Conservation (phyloP, 2,329 filamentous ascomycete species). For the Dendryphion nanum region DNA sequence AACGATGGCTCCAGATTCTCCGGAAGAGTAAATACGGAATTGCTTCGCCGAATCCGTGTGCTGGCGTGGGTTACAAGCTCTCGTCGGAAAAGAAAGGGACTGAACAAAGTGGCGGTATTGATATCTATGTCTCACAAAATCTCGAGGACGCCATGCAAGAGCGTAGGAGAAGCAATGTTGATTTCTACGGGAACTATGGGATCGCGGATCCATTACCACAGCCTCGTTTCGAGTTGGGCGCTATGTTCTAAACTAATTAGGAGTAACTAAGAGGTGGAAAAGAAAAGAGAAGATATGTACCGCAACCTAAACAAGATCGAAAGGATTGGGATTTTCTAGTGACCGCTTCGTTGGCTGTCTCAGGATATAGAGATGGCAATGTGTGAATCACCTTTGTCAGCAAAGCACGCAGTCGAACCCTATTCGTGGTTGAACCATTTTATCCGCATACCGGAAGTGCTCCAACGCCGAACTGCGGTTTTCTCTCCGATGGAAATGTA, state of each 20-base stretch:
- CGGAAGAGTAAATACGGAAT: slow-evolving; percentile 19
- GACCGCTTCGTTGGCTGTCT: too few species aligned
- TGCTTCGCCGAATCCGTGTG: slow-evolving; percentile 19
- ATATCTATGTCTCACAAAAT: slow-evolving; percentile 33
- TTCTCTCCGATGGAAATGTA: too few species aligned
- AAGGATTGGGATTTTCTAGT: too few species aligned
- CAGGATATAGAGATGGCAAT: too few species aligned
- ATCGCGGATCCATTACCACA: slow-evolving; percentile 34
- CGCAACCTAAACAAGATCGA: too few species aligned
- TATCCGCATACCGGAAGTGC: too few species aligned
- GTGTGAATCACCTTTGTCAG: too few species aligned
- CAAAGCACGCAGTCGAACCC: too few species aligned
- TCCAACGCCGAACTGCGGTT: too few species aligned
- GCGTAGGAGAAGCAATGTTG: slow-evolving; percentile 28
- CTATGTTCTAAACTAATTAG: slow-evolving; percentile 35
- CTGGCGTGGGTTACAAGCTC: slow-evolving; percentile 35
- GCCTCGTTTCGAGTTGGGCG: slow-evolving; percentile 26
- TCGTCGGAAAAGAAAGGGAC: slow-evolving; percentile 30
- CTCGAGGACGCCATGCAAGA: slow-evolving; percentile 31
- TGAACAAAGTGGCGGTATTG: slow-evolving; percentile 36
- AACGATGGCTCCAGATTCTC: slow-evolving; percentile 28
- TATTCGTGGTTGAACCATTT: too few species aligned
- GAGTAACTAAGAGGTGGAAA: too few species aligned
- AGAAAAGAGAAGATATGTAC: too few species aligned
- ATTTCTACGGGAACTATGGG: slow-evolving; percentile 37